Evolutionary conservation across 768 basidiomycete genomes (phyloP).

Genomic region (Serendipita sp.): DNA sequence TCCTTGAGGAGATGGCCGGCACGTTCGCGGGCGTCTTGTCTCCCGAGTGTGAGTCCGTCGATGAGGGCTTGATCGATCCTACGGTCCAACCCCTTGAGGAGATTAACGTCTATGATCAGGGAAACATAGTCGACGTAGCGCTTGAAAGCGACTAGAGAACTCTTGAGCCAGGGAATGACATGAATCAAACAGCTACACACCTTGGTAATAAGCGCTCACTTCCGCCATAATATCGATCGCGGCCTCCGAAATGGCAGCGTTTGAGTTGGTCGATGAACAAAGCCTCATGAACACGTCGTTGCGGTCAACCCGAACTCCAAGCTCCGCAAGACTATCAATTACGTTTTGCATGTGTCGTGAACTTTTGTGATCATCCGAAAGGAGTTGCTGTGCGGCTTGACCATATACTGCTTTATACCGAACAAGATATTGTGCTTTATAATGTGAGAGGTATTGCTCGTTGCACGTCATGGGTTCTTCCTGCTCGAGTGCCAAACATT

Average conservation of each 20-base stretch:
- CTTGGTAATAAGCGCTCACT: slow-evolving; percentile 62
- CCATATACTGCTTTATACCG: slow-evolving; percentile 19
- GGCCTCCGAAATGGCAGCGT: slow-evolving; percentile 14
- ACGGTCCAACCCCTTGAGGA: slow-evolving; percentile 29
- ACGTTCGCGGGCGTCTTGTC: background rate
- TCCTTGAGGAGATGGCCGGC: background rate
- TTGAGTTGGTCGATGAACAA: slow-evolving; percentile 27
- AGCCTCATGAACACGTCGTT: slow-evolving; percentile 34
- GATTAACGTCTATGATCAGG: slow-evolving; percentile 38
- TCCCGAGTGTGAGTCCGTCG: slow-evolving; percentile 25
- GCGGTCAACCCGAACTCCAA: slow-evolving; percentile 25
- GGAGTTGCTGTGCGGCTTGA: background rate
- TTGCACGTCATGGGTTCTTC: slow-evolving; percentile 36
- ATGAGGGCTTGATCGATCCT: slow-evolving; percentile 32
- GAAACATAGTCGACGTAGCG: slow-evolving; percentile 43
- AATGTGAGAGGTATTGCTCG: slow-evolving; percentile 34
- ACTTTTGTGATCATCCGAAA: background rate
- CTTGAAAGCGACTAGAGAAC: slow-evolving; percentile 37
- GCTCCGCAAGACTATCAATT: background rate
- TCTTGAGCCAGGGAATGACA: background rate
- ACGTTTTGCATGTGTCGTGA: background rate
- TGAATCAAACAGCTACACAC: slow-evolving; percentile 21
- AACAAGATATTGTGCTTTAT: slow-evolving; percentile 30
- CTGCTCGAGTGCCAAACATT: slow-evolving; percentile 34
- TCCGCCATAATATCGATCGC: slow-evolving; percentile 54